These are phyloP conservation scores for Schizonepeta tenuifolia DNA, from an alignment of 257 asterid species.

Conservation along the genomic window DNA sequence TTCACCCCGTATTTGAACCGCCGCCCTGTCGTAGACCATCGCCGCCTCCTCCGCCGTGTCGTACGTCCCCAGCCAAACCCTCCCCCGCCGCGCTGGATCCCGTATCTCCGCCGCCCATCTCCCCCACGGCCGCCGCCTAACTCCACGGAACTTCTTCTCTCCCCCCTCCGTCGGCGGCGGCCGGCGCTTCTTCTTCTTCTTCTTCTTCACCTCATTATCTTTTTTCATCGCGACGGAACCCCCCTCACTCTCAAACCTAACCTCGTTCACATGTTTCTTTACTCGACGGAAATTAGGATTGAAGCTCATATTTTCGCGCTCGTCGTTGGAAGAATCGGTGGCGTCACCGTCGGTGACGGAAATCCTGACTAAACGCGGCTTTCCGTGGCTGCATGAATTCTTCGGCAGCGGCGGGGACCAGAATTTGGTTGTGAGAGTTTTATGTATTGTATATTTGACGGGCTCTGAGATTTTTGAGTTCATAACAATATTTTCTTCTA, in stretches of 20 bases:
- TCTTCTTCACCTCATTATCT: constrained; percentile 25
- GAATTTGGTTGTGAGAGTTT: constrained; percentile 39
- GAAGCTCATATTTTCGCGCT: constrained; percentile 10
- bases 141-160: constrained; percentile 63
- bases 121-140: constrained; percentile 80
- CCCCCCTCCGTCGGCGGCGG: neutral
- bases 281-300: constrained; percentile 25
- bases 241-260: constrained; percentile 43
- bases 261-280: constrained; percentile 54
- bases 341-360: constrained; percentile 66
- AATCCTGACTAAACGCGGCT: constrained; percentile 54
- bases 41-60: constrained; percentile 81
- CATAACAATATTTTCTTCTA: constrained; percentile 25
- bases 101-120: constrained; percentile 86
- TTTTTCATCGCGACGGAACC: neutral
- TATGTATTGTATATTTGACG: constrained; percentile 37
- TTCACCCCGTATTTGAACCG: constrained; percentile 58
- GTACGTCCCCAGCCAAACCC: constrained; percentile 77
- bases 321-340: constrained; percentile 72
- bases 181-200: constrained; percentile 15
- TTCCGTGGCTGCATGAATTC: constrained; percentile 19
- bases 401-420: constrained; percentile 21
- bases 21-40: constrained; percentile 60
- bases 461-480: constrained; percentile 21
- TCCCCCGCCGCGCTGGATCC: constrained; percentile 46